Base-by-base conservation (phyloP, 1,284 basidiomycete genomes). In the Microbotryomycetes sp. region DNA sequence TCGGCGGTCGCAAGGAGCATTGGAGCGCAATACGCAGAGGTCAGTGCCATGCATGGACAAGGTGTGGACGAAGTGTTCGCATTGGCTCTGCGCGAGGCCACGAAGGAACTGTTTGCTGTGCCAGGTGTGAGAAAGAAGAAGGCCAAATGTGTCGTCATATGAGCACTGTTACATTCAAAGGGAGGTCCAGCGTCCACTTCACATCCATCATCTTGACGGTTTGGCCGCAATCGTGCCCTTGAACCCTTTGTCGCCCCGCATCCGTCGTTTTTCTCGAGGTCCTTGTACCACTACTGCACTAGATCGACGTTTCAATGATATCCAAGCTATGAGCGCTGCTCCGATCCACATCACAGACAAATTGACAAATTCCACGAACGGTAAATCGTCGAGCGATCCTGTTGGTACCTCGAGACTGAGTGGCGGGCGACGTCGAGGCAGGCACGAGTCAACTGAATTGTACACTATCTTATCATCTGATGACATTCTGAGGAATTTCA, bases 11-110 rank as follows among this genome's bases (percentile, higher is more conserved):
- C 88, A 6, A 85, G 87, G 78, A 89, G 90, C 83, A 92, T 94
- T 72, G 86, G 86, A 31, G 91, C 91, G 76, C 84, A 86, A 73
- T 94, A 93, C 77, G 84, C 92, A 61, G 91, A 94, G 77, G 93
- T 91, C 78, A 89, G 87, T 61, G 89, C 90, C 75, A 89, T 88
- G 81, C 84, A 85, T 16, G 89, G 91, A 63, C 85, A 89, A 76
- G 91, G 91, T 68, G 91, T 94, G 55, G 83, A 88, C 69, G 91
- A 93, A 76, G 89, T 92, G 47, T 93, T 94, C 82, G 88, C 92
- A 77, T 86, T 86, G 68, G 90, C 90, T 31, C 19, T 73, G 50
- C n/a, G 51, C 25, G 62, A 64, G 48, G 64, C 64, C 15, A 58
- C 65, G 61, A 55, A 26, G 29, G 57, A 54, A 19, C n/a, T n/a